Base-by-base conservation (phyloP, 2,329 filamentous ascomycete species). In the Cadophora sp. region DNA sequence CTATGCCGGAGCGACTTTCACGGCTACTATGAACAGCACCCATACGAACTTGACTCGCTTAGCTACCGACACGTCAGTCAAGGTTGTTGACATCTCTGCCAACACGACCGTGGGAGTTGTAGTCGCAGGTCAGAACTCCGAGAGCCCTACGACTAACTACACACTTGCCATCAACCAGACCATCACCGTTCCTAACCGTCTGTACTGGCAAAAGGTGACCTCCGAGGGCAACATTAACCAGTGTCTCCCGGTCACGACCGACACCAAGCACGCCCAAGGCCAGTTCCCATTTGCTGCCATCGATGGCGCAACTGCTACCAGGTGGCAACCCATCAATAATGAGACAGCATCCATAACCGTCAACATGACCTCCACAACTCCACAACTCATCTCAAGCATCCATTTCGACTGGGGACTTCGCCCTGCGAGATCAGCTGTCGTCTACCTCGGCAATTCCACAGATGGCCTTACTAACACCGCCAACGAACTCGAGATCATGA, bases 211-310 rank as follows among this genome's bases (percentile, higher is more conserved):
- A 24, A 81, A 81, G 16, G 79, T 82, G 39, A 90, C 89, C 0
- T 78, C 85, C 1, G 73, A 81, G 0, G 84, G 84, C 9, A 92
- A 93, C 74, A 80, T 91, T 33, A 82, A 86, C 0, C 90, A 93
- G 78, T 93, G 90, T 76, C 82, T 81, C 4, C 82, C 87, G 1
- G 84, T 84, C 0, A 76, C 75, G 18, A 86, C 84, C 1, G 75
- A 79, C 0, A 76, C 83, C 47, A 74, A 76, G 1, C 86, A 83
- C 73, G 79, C 83, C 30, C 85, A 88, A 0, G 91, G 90, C 16
- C 91, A 93, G 76, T 91, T 92, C 79, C 89, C 90, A 1, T 81
- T 90, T 62, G 83, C 85, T 0, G 89, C 88, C 2, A 84, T 90
- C 60, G 90, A 92, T 72, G 90, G 90, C 62, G 87, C 88, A 1